A percentile compares a stretch with the other conserved stretches of the same genome.
Evolutionary conservation across 192 early-diverging fungal species (phyloP).

Genomic region (Backusella morwellensis): DNA sequence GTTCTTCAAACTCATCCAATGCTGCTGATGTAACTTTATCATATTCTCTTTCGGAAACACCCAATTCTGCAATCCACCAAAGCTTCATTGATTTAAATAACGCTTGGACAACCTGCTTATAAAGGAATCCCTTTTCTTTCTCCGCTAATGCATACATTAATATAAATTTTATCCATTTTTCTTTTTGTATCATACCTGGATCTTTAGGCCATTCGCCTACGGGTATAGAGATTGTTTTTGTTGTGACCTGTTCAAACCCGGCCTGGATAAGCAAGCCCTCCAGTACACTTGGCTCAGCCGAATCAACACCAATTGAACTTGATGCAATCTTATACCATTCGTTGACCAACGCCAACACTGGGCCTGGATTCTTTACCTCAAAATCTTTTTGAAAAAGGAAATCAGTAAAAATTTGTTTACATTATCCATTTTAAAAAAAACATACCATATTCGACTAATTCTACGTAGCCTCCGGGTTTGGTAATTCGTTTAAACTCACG

Average conservation of each 20-base stretch:
- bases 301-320: neutral
- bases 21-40: constrained; percentile 24
- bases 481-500: constrained; percentile 40
- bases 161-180: neutral
- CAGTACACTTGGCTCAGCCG: neutral
- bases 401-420: neutral
- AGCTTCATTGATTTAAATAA: constrained; percentile 31
- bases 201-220: constrained; percentile 37
- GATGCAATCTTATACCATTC: constrained; percentile 25
- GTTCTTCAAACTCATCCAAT: constrained; percentile 35
- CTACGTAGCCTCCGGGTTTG: constrained; percentile 48
- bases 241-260: constrained; percentile 19
- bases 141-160: constrained; percentile 7
- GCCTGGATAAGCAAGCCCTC: neutral
- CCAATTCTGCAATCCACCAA: constrained; percentile 29
- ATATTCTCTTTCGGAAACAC: constrained; percentile 22
- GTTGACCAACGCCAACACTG: constrained; percentile 22
- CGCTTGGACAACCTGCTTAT: constrained; percentile 27
- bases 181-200: constrained; percentile 16
- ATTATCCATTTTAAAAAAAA: neutral
- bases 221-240: constrained; percentile 20
- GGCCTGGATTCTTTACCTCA: constrained; percentile 21
- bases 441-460: constrained; percentile 43
- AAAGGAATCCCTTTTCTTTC: constrained; percentile 34
- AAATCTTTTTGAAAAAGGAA: neutral